Conservation (phyloP, 371 early-diverging fungal genomes). For the Globomyces sp. region DNA sequence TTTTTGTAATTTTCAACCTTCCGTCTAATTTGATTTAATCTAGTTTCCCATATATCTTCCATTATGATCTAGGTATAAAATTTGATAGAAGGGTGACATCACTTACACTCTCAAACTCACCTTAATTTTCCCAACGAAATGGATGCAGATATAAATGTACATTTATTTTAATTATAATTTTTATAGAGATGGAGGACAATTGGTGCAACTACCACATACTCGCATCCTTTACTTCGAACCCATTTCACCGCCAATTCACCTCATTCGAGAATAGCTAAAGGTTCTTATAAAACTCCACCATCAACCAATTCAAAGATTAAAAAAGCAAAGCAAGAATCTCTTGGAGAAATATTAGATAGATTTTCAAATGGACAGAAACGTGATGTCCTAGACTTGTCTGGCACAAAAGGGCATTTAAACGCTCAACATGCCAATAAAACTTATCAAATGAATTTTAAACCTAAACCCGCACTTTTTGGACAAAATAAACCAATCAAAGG, state of each 20-base stretch:
- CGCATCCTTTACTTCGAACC: background rate
- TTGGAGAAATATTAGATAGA: conserved; percentile 13
- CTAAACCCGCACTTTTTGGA: conserved; percentile 1
- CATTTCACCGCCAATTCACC: background rate
- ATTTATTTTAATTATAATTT: background rate
- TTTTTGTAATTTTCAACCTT: too few species aligned
- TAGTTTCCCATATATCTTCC: too few species aligned
- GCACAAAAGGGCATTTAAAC: background rate
- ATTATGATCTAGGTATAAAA: too few species aligned
- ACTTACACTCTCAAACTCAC: background rate
- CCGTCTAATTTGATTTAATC: too few species aligned
- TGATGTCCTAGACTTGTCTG: conserved; percentile 6
- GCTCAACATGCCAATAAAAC: background rate
- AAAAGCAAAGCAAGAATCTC: background rate
- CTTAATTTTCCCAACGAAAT: conserved; percentile 9
- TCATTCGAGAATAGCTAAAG: background rate
- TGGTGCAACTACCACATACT: conserved; percentile 10
- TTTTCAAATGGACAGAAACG: background rate
- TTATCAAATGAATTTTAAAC: background rate
- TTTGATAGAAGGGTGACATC: too few species aligned
- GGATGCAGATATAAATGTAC: conserved; percentile 15
- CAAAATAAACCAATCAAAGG: background rate
- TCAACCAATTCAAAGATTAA: background rate
- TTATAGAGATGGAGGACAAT: conserved; percentile 15
- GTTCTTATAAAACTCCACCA: conserved; percentile 1